Base-by-base conservation (phyloP, 139 green algal species). In the Chlamydomonas urium region DNA sequence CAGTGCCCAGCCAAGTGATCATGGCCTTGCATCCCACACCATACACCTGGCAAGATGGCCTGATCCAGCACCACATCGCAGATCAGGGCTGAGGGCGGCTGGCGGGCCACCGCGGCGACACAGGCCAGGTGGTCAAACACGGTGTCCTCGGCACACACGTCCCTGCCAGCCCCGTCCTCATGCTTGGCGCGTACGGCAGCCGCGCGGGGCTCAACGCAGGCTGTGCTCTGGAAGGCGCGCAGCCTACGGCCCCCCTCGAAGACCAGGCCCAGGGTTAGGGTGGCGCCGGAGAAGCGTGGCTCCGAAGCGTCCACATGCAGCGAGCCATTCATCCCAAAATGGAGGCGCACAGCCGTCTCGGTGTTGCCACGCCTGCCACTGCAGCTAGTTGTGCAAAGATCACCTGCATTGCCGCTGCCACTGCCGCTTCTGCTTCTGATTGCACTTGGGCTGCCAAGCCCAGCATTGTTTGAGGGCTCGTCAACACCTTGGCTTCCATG, bases 311-410 rank as follows among this genome's bases (percentile, higher is more conserved):
- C 29, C 19, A 67, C 14, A 8, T 33, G 31, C 26, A 67, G 60
- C 4, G 60, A 26, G 14, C 60, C 60, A 42, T 42, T 45, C 60
- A 67, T 67, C 26, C 60, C 60, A 67, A 67, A 67, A 21, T 67
- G 60, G 19, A 67, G 32, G 32, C 60, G 60, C 10, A 67, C 60
- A 6, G 60, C 60, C 10, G 33, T 45, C 42, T 53, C 42, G 14
- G 10, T 10, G 14, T 53, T 17, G 14, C 17, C 42, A 10, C 17
- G 42, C 42, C 14, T 53, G 42, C 42, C 42, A 17, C 42, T 53
- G 42, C 42, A 10, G 42, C 42, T 53, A 17, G 42, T 53, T 10
- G 14, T 53, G 42, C 42, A 53, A 53, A 53, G 14, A 10, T 10
- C 42, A n/a, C 14, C 42, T 53, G 42, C 42, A 53, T 53, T 53